Percentiles rank a stretch among this genome's conserved stretches.
Evolutionary conservation across 352 stramenopile genomes (phyloP).

Genomic region (Globisporangium alternatum): DNA sequence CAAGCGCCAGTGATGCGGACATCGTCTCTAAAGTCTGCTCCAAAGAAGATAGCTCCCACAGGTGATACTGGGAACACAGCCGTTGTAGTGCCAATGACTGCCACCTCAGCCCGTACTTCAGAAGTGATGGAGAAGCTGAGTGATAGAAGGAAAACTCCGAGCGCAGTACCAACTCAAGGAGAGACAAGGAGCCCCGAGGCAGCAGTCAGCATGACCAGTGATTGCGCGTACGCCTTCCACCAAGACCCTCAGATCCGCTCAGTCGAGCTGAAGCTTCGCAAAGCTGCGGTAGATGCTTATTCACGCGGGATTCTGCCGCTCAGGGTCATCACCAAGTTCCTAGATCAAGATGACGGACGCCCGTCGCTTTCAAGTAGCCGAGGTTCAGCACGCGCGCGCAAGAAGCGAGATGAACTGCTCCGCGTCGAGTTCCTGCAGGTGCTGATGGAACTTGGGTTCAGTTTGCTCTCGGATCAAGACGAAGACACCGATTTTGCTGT

Average conservation of each 20-base stretch:
- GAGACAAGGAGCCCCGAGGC: neutral
- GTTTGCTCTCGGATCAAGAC: slow-evolving; percentile 49
- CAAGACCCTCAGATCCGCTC: slow-evolving; percentile 74
- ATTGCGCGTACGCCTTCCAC: slow-evolving; percentile 84
- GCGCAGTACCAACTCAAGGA: neutral
- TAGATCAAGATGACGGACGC: slow-evolving; percentile 41
- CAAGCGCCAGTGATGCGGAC: slow-evolving; percentile 5
- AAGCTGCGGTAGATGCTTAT: slow-evolving; percentile 66
- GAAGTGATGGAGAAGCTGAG: neutral
- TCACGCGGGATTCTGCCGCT: slow-evolving; percentile 68
- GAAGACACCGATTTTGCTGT: slow-evolving; percentile 24
- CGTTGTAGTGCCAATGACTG: neutral
- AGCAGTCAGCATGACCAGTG: slow-evolving; percentile 14
- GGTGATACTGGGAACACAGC: neutral
- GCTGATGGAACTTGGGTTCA: slow-evolving; percentile 92
- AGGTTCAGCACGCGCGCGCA: neutral
- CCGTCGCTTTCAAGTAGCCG: slow-evolving; percentile 2
- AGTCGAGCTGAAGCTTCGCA: slow-evolving; percentile 85
- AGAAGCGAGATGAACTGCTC: slow-evolving; percentile 44
- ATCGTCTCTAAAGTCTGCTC: slow-evolving; percentile 1
- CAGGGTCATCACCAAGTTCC: slow-evolving; percentile 61
- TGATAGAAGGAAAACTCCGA: neutral
- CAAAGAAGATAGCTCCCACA: neutral
- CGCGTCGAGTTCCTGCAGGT: slow-evolving; percentile 91
- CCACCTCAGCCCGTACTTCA: neutral